Base-by-base conservation (phyloP, 768 basidiomycete species). In the Boletus eberwhitei region DNA sequence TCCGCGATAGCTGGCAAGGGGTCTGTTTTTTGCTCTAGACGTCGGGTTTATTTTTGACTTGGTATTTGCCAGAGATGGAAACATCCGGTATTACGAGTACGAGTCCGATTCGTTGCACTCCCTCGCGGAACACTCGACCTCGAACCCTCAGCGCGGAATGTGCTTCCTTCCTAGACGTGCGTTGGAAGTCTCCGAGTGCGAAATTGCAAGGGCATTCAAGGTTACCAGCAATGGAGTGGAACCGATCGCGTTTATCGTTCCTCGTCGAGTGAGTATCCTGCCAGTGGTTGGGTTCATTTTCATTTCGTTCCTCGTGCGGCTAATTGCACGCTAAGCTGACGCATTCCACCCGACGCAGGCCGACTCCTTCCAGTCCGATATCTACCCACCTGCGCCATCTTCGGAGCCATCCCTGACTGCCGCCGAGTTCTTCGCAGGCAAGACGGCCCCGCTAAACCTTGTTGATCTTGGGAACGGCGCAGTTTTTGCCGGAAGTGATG, bases 61-160 rank as follows among this genome's bases (percentile, higher is more conserved):
- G 16, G 12, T 37, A 16, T 54, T 32, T 21, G 46, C 51, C 66
- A 91, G 93, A 38, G 96, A 99, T 65, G 96, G 96, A 29, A 99
- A 99, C 69, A 87, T 98, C 58, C 87, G 96, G n/a, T 96, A 92
- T 79, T 98, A 87, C 71, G 97, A 99, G 70, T 94, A 88, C 72
- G 95, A 97, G 64, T 82, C 80, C 32, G 95, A 98, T 73, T 78
- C 84, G 44, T 78, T 98, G 19, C 79, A 84, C 73, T 71, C 82
- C 17, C 78, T 93, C 5, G 76, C 85, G 19, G 97, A 98, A 68
- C 83, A 95, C 79, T 90, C 94, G 70, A 90, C 88, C 5, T 78
- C 85, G 19, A 91, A 95, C 48, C 95, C 96, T 29, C 96, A 98
- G 71, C 90, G 95, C 48, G 97, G 97, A 13, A 90, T 98, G 85